phyloP scores from a whole-genome alignment of 495 filamentous ascomycete genomes.

The Recurvomyces mirabilis region DNA sequence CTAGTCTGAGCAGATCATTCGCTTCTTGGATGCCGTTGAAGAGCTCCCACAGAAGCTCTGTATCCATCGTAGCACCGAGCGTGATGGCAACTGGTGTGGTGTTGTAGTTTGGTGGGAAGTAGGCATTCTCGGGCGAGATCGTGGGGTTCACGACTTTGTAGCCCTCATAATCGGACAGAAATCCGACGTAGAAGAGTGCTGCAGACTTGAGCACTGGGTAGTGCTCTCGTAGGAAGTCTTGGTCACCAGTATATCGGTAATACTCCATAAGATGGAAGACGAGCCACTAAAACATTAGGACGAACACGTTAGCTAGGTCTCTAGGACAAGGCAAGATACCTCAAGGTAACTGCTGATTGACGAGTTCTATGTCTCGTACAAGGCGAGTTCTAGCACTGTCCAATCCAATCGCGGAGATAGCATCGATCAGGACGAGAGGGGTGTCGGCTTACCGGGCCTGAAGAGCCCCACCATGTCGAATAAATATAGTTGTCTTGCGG shows the following conservation, averaged over 20 bases:
- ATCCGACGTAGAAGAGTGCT: conserved; percentile 17
- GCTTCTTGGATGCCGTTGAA: conserved; percentile 15
- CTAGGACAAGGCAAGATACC: no score
- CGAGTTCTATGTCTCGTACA: no score
- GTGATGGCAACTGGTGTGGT: conserved; percentile 1
- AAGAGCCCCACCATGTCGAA: conserved; percentile 15
- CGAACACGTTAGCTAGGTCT: no score
- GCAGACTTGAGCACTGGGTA: conserved; percentile 14
- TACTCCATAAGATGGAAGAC: conserved; percentile 14
- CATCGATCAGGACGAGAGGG: no score
- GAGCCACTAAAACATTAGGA: no score
- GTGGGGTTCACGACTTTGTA: conserved; percentile 16
- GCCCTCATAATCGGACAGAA: conserved; percentile 14
- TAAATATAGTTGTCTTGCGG: conserved; percentile 17
- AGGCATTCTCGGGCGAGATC: conserved; percentile 20
- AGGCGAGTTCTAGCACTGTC: no score
- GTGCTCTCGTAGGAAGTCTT: conserved; percentile 5
- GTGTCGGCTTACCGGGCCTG: no score
- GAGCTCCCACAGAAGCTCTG: conserved; percentile 15
- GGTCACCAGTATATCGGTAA: conserved; percentile 18
- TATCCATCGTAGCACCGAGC: conserved; percentile 13
- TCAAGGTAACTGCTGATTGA: no score
- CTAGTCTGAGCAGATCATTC: conserved; percentile 1
- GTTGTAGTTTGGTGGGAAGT: conserved; percentile 7
- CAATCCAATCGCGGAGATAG: no score